Base-by-base conservation (phyloP, 176 grass and related monocot species). In the Aegilops tauschii region DNA sequence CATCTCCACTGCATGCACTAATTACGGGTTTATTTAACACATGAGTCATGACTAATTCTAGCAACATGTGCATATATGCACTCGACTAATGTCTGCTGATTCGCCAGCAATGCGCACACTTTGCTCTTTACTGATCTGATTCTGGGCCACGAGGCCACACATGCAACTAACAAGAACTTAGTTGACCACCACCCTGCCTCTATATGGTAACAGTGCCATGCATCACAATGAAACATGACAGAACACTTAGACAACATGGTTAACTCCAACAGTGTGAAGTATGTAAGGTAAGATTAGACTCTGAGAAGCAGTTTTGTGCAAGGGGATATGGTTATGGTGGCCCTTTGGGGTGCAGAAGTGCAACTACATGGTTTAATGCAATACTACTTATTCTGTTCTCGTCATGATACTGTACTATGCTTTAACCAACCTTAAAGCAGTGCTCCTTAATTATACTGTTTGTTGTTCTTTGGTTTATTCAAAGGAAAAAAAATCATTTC, bases 391-490 rank as follows among this genome's bases (percentile, higher is more conserved):
- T 73, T 64, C 69, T 84, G 40, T 17, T 77, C 35, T 45, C 35
- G 12, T 3, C 75, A 66, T 69, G 27, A 28, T 63, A 82, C 25
- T 52, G 9, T 36, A 30, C 25, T 68, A 67, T 82, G 29, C 29
- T 61, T 78, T 45, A 67, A 61, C 61, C 40, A 79, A 50, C 29
- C 37, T 84, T 21, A 68, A 66, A 68, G 4, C 1, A 32, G 8
- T 77, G 34, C 32, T 86, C 11, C 77, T 81, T 64, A 78, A 69
- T 77, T 68, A 79, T 70, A 12, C 29, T 27, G 6, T 54, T 27
- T 69, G 18, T 20, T 66, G 63, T 75, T 56, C 6, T 78, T 71
- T 37, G 65, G 21, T 88, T 61, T 78, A 40, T 69, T 59, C 69
- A 61, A 71, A 67, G 40, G 70, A 52, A 8, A 31, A 31, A 30